Evolutionary conservation across 2,329 filamentous ascomycete genomes (phyloP).

Genomic region (Trichoderma atroviride): DNA sequence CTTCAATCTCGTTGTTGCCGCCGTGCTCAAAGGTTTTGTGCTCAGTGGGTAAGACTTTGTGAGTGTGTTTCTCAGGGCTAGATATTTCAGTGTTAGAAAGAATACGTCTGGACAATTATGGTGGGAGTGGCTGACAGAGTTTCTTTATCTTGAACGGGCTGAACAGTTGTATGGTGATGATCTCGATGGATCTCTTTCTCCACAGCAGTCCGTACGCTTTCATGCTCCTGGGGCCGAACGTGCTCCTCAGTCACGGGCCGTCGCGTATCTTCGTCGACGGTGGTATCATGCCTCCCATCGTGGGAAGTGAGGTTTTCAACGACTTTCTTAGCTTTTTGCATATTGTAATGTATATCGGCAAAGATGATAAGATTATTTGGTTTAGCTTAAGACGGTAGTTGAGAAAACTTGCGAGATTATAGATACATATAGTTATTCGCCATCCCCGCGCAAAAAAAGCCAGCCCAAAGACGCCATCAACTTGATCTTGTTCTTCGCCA

Average conservation of each 20-base stretch:
- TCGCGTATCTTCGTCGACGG: constrained; percentile 66
- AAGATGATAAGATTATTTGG: not conserved
- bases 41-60: constrained; percentile 61
- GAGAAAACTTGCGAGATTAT: not conserved
- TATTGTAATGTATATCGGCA: constrained; percentile 38
- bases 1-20: constrained; percentile 51
- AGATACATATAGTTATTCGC: not conserved
- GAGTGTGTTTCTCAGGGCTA: constrained; percentile 63
- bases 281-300: constrained; percentile 69
- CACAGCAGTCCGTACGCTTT: constrained; percentile 63
- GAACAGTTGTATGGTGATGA: constrained; percentile 70
- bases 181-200: constrained; percentile 73
- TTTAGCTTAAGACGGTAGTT: not conserved
- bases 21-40: constrained; percentile 65
- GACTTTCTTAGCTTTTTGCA: constrained; percentile 67
- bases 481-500: not conserved
- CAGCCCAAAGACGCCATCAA: not conserved
- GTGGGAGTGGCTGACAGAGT: constrained; percentile 36
- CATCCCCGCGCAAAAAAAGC: not conserved
- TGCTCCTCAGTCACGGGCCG: constrained; percentile 63
- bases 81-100: not conserved
- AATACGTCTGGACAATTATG: not conserved
- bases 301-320: constrained; percentile 63
- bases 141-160: constrained; percentile 55
- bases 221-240: constrained; percentile 61